A percentile compares a stretch with the other conserved stretches of the same genome.
Conservation (phyloP, 768 basidiomycete species). For the Lanmaoa pseudosensibilis region DNA sequence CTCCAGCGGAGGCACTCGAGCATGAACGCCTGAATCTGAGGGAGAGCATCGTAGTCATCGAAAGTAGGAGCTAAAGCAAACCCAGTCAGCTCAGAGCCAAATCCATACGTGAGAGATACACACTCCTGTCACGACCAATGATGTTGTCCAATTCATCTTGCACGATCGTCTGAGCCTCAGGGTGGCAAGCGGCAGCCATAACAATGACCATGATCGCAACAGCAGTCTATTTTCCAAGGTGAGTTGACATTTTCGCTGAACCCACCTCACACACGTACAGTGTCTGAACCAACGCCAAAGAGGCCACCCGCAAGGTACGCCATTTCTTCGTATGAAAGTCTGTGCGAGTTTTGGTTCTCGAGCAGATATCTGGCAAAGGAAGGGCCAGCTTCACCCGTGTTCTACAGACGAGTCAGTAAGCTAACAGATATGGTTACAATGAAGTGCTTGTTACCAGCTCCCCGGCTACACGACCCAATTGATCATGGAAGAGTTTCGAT, state of each 20-base stretch:
- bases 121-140: conserved; percentile 44
- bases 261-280: conserved; percentile 32
- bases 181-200: conserved; percentile 59
- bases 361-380: conserved; percentile 60
- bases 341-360: conserved; percentile 53
- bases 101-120: background rate
- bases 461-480: conserved; percentile 45
- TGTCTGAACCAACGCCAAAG: conserved; percentile 68
- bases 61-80: conserved; percentile 39
- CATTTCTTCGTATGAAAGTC: conserved; percentile 55
- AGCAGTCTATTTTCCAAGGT: conserved; percentile 39
- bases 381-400: conserved; percentile 25
- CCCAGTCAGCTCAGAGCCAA: background rate
- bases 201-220: conserved; percentile 55
- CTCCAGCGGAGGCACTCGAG: conserved; percentile 45
- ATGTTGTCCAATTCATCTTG: conserved; percentile 57
- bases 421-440: background rate
- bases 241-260: background rate
- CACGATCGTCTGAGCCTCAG: conserved; percentile 48
- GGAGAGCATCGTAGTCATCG: conserved; percentile 37
- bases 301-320: conserved; percentile 64
- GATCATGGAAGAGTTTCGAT: conserved; percentile 52
- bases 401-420: conserved; percentile 15
- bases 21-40: conserved; percentile 41
- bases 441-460: conserved; percentile 40